Conservation (phyloP, 495 filamentous ascomycete species). For the Mycothermus thermophilus region DNA sequence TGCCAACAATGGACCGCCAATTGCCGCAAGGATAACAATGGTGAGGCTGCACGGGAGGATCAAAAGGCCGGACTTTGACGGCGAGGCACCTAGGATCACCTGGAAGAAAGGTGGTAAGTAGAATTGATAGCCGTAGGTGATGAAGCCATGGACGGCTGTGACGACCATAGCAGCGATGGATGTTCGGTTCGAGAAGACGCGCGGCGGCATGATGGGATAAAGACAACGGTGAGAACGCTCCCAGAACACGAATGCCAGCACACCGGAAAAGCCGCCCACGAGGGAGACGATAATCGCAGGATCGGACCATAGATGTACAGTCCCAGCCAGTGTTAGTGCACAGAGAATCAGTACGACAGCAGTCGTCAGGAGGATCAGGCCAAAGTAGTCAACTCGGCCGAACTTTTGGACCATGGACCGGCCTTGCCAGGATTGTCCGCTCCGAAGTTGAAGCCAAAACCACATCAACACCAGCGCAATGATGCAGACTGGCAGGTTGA, state of each 20-base stretch:
- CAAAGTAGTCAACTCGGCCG: conserved; percentile 16
- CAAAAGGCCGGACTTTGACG: conserved; percentile 28
- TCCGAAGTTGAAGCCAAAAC: conserved; percentile 18
- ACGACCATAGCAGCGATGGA: conserved; percentile 16
- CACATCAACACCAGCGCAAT: conserved; percentile 16
- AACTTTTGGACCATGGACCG: conserved; percentile 5
- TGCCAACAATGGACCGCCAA: conserved; percentile 26
- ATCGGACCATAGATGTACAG: conserved; percentile 13
- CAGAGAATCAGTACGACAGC: conserved; percentile 22
- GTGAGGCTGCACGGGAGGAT: conserved; percentile 34
- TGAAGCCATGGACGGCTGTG: conserved; percentile 18
- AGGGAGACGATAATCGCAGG: conserved; percentile 11
- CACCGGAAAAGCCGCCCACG: conserved; percentile 12
- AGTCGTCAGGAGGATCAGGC: conserved; percentile 18
- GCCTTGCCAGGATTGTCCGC: conserved; percentile 2
- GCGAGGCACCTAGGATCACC: conserved; percentile 18
- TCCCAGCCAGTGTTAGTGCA: conserved; percentile 19
- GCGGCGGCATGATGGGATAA: conserved; percentile 22
- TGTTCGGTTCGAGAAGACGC: conserved; percentile 24
- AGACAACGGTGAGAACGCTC: conserved; percentile 14
- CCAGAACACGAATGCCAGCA: conserved; percentile 14
- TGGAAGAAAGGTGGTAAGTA: conserved; percentile 41
- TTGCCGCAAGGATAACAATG: conserved; percentile 19
- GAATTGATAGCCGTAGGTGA: conserved; percentile 27
- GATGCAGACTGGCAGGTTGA: conserved; percentile 19